These are phyloP conservation scores for Hypoxylon sp. DNA, from an alignment of 2,329 filamentous ascomycete genomes.

Conservation along the genomic window DNA sequence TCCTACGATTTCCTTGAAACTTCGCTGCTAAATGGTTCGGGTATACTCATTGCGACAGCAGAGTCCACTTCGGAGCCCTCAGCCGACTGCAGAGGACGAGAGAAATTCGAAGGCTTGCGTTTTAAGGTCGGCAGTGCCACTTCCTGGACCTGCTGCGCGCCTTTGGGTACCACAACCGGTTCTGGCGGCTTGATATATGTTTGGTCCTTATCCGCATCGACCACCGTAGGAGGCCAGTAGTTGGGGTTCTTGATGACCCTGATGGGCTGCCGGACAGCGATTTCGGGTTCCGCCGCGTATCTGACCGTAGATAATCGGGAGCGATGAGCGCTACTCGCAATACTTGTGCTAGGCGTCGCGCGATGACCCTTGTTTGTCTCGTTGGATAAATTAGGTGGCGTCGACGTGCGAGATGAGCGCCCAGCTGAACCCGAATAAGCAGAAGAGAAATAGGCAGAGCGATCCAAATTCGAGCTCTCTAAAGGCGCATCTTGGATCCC, in stretches of 20 bases:
- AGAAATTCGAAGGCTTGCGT: slow-evolving; percentile 50
- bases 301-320: slow-evolving; percentile 50
- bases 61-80: slow-evolving; percentile 27
- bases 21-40: slow-evolving; percentile 29
- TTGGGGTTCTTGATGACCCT: slow-evolving; percentile 48
- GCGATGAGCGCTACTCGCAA: slow-evolving; percentile 46
- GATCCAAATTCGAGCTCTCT: slow-evolving; percentile 3
- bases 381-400: slow-evolving; percentile 8
- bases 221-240: slow-evolving; percentile 35
- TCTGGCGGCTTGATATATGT: slow-evolving; percentile 34
- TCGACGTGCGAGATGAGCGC: slow-evolving; percentile 20
- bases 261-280: slow-evolving; percentile 50
- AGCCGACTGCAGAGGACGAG: slow-evolving; percentile 44
- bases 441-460: slow-evolving; percentile 27
- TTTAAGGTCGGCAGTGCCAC: slow-evolving; percentile 13
- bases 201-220: slow-evolving; percentile 5
- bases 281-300: slow-evolving; percentile 50
- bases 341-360: slow-evolving; percentile 48
- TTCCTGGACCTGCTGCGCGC: slow-evolving; percentile 34
- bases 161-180: slow-evolving; percentile 37
- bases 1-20: slow-evolving; percentile 5
- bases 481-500: slow-evolving; percentile 10
- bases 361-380: slow-evolving; percentile 20
- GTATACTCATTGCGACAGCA: slow-evolving; percentile 37
- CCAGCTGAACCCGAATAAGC: slow-evolving; percentile 11